These are phyloP conservation scores for Quercus bicolor DNA, from an alignment of 306 rosid genomes.

Conservation along the genomic window DNA sequence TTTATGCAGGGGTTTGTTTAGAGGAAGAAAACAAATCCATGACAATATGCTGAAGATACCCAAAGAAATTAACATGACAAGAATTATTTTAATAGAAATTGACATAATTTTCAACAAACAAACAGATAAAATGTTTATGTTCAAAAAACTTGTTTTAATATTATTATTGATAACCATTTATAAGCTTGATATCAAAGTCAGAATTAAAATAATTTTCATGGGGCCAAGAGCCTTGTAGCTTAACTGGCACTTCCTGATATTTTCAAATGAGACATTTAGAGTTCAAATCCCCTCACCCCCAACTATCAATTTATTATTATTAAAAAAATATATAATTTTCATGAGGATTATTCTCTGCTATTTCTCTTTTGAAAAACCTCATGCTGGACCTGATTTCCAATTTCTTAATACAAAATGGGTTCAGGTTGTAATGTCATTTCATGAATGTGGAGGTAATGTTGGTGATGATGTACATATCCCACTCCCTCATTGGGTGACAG, in stretches of 20 bases:
- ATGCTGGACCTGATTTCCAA: background rate
- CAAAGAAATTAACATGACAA: background rate
- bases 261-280: too few species aligned
- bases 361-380: background rate
- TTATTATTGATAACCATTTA: background rate
- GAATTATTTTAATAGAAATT: background rate
- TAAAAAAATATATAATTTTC: background rate
- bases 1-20: background rate
- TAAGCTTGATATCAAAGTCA: background rate
- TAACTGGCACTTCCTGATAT: too few species aligned
- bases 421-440: conserved; percentile 92
- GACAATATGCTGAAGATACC: background rate
- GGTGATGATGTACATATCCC: conserved; percentile 95
- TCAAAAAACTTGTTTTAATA: background rate
- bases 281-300: too few species aligned
- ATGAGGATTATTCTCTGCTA: background rate
- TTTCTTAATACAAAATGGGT: background rate
- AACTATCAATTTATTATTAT: too few species aligned
- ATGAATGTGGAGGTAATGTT: conserved; percentile 96
- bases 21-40: background rate
- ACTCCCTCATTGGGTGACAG: conserved; percentile 91
- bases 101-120: background rate
- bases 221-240: too few species aligned
- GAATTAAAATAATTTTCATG: background rate
- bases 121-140: background rate